A percentile compares a stretch with the other conserved stretches of the same genome.
Evolutionary conservation across 257 asterid genomes (phyloP).

Genomic region (Scutellaria minor): DNA sequence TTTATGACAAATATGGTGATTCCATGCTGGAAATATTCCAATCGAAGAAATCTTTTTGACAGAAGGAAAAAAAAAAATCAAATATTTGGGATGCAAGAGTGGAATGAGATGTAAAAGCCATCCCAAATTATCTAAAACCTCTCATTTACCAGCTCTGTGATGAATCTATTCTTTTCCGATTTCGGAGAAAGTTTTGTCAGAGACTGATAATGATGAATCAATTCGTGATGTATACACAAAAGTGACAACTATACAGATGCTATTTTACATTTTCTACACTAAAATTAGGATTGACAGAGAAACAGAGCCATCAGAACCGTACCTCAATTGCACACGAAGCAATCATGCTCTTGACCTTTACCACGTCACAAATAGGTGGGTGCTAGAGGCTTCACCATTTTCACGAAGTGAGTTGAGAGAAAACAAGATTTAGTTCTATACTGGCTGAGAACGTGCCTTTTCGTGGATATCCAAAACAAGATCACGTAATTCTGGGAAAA

Average conservation of each 20-base stretch:
- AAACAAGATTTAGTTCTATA: slow-evolving; percentile 32
- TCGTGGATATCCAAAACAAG: slow-evolving; percentile 74
- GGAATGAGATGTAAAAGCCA: background rate
- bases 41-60: background rate
- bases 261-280: slow-evolving; percentile 48
- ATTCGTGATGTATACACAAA: slow-evolving; percentile 31
- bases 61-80: background rate
- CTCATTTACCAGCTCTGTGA: background rate
- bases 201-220: background rate
- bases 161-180: background rate
- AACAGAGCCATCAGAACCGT: slow-evolving; percentile 4
- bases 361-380: slow-evolving; percentile 7
- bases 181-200: background rate
- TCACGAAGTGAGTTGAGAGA: slow-evolving; percentile 20
- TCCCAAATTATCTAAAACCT: too few species aligned
- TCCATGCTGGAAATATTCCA: too few species aligned
- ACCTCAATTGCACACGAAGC: slow-evolving; percentile 1
- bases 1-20: too few species aligned
- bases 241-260: slow-evolving; percentile 43
- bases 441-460: slow-evolving; percentile 50
- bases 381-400: slow-evolving; percentile 28
- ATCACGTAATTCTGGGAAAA: slow-evolving; percentile 84
- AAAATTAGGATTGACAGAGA: slow-evolving; percentile 30
- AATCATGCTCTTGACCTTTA: slow-evolving; percentile 12
- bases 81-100: background rate